Conservation (phyloP, 768 basidiomycete species). For the Amanita exitialis region DNA sequence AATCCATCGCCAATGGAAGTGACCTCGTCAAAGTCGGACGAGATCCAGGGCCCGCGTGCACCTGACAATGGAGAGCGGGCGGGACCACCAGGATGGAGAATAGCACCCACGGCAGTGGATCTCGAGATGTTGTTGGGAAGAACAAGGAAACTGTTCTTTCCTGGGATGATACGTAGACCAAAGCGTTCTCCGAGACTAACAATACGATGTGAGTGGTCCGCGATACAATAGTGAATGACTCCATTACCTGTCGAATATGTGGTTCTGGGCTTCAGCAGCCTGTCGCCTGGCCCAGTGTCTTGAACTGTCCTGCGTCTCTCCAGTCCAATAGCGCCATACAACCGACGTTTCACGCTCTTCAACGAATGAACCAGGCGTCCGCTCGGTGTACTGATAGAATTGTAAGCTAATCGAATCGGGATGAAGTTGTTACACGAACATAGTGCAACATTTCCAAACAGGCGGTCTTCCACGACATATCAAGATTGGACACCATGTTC, state of each 20-base stretch:
- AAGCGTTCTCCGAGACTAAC: constrained; percentile 70
- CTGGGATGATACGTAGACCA: constrained; percentile 76
- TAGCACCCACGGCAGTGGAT: constrained; percentile 75
- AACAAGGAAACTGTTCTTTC: constrained; percentile 70
- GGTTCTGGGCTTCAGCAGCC: constrained; percentile 87
- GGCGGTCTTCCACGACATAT: constrained; percentile 70
- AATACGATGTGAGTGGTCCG: not conserved
- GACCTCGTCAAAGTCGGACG: constrained; percentile 13
- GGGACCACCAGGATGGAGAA: constrained; percentile 56
- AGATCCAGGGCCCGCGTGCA: constrained; percentile 24
- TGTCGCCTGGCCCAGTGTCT: constrained; percentile 78
- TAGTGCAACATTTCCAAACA: constrained; percentile 81
- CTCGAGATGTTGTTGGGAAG: constrained; percentile 78
- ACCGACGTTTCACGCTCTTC: constrained; percentile 78
- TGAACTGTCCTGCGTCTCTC: constrained; percentile 28
- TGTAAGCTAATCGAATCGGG: constrained; percentile 3
- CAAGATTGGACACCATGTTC: constrained; percentile 70
- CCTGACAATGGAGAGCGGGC: constrained; percentile 32
- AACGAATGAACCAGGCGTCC: constrained; percentile 78
- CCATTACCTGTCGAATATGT: constrained; percentile 67
- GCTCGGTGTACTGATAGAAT: constrained; percentile 66
- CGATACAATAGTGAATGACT: not conserved
- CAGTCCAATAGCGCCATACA: constrained; percentile 82
- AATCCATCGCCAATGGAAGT: constrained; percentile 23
- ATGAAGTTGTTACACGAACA: constrained; percentile 31